Evolutionary conservation across 2,329 filamentous ascomycete genomes (phyloP).

Genomic region (Diplodia intermedia): DNA sequence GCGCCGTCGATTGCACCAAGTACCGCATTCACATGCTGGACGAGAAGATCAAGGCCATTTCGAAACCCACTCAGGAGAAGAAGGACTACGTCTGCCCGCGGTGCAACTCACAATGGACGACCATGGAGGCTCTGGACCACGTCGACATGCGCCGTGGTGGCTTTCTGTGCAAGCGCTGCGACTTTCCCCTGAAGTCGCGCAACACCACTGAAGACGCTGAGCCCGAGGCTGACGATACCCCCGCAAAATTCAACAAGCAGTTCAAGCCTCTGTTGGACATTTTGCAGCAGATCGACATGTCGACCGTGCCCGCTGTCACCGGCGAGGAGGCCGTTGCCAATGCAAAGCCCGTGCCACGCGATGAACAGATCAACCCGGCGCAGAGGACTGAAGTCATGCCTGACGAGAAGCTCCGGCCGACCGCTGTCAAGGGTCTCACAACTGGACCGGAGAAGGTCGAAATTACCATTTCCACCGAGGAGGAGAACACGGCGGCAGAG

Average conservation of each 20-base stretch:
- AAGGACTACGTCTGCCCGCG: conserved; percentile 88
- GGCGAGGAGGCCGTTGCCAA: conserved; percentile 73
- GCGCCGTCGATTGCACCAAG: conserved; percentile 94
- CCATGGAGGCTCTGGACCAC: conserved; percentile 85
- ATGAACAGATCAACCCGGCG: conserved; percentile 69
- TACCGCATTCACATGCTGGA: conserved; percentile 89
- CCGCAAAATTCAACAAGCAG: conserved; percentile 70
- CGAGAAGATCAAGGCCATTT: conserved; percentile 84
- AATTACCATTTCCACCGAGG: conserved; percentile 71
- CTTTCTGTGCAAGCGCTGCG: conserved; percentile 85
- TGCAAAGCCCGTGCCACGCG: conserved; percentile 69
- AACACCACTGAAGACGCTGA: conserved; percentile 41
- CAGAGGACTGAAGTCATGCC: conserved; percentile 66
- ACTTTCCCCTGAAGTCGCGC: conserved; percentile 60
- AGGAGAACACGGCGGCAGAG: conserved; percentile 71
- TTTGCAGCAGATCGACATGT: conserved; percentile 77
- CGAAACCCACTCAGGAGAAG: conserved; percentile 77
- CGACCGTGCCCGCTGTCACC: conserved; percentile 73
- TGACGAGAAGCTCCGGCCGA: conserved; percentile 61
- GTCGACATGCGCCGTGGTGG: conserved; percentile 66
- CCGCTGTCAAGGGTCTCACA: conserved; percentile 72
- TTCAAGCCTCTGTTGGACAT: conserved; percentile 80
- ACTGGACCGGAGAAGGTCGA: conserved; percentile 72
- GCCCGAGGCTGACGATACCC: conserved; percentile 66
- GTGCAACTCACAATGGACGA: conserved; percentile 86